Conservation (phyloP, 2,329 filamentous ascomycete genomes). For the Cadophora gregata region DNA sequence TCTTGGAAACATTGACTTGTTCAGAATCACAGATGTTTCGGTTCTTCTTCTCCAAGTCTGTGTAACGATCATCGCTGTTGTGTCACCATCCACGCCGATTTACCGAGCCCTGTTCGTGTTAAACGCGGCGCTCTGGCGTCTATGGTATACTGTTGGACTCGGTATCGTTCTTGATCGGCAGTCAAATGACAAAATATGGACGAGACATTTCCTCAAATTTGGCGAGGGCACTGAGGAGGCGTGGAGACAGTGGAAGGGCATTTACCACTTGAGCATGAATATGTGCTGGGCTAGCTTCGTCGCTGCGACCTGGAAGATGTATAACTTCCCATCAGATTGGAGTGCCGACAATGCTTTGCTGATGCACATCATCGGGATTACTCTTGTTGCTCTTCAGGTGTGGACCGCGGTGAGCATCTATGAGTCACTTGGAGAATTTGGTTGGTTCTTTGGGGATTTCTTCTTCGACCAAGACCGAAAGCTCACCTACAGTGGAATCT, state of each 20-base stretch:
- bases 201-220: constrained; percentile 95
- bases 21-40: constrained; percentile 84
- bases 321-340: constrained; percentile 85
- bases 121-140: constrained; percentile 81
- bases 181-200: constrained; percentile 92
- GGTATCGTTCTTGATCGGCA: constrained; percentile 85
- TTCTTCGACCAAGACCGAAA: constrained; percentile 92
- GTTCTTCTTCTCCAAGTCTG: constrained; percentile 79
- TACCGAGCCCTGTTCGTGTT: constrained; percentile 81
- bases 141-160: constrained; percentile 91
- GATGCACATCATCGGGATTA: constrained; percentile 82
- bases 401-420: constrained; percentile 96
- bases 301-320: constrained; percentile 96
- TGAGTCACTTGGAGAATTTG: constrained; percentile 94
- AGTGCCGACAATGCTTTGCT: constrained; percentile 83
- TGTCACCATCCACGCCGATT: constrained; percentile 77
- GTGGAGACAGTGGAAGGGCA: constrained; percentile 97
- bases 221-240: constrained; percentile 90
- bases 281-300: constrained; percentile 90
- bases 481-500: constrained; percentile 95
- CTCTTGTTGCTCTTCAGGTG: constrained; percentile 83
- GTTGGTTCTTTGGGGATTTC: constrained; percentile 99
- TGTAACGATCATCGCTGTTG: constrained; percentile 72
- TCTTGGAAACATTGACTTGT: constrained; percentile 82
- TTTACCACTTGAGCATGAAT: constrained; percentile 91